Evolutionary conservation across 306 rosid genomes (phyloP), one percentile per base, ranked within the genome.

Genomic region (Herpetospermum pedunculosum): DNA sequence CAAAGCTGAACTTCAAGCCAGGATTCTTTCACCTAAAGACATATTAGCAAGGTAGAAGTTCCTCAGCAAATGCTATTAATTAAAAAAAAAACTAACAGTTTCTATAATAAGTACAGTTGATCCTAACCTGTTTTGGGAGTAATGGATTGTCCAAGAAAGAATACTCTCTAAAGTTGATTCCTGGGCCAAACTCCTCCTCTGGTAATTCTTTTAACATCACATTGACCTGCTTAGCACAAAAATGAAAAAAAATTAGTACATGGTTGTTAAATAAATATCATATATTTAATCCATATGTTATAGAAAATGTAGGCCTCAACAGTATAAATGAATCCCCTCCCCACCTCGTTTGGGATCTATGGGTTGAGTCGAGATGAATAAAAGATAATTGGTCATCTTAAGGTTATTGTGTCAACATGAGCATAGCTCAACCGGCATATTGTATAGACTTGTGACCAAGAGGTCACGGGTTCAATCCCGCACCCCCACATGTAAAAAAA

Each of bases 1-100:
- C 99, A 91, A 70, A 95, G 88, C 21, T 88, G 92, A 81, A 95
- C 96, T 64, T 95, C 85, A 59, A 95, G 92, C 96, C 97, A 80
- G 55, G 99, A 95, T 16, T 77, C 88, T 76, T 86, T 95, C 79
- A 89, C 93, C 99, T 95, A 84, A 74, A 75, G 53, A 83, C 46
- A 82, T 70, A 59, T 49, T 79, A 73, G 8, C 5, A 58, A 32
- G 65, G 67, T 26, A 71, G 50, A 77, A 64, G 68, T 75, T 35
- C 40, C 18, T 19, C 49, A 74, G 18, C 0, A 70, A 70, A 16
- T 28, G 25, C 58, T 16, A 21, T 13, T 19, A 15, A 8, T 74
- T 11, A 74, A 55, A 26, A 16, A 26, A 16, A 26, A 52, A 50
- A 52, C 11, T 41, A 9, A 38, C 13, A 14, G 65, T 54, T 73